A percentile compares a stretch with the other conserved stretches of the same genome.
phyloP scores from a whole-genome alignment of 306 rosid genomes.

The Inga oerstediana region DNA sequence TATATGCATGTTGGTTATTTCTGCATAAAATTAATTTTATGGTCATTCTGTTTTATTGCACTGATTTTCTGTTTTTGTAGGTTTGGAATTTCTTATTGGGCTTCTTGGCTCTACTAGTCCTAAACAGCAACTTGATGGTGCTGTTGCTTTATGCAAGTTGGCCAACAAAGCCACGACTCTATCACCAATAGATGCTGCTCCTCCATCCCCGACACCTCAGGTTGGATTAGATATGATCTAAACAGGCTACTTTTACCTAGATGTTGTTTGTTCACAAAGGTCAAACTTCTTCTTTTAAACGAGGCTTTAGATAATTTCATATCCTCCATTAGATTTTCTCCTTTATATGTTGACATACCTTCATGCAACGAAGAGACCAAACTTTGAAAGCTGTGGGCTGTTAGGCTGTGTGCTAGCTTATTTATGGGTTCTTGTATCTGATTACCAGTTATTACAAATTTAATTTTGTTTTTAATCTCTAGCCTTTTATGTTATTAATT shows the following conservation, averaged over 20 bases:
- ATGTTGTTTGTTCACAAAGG: neutral
- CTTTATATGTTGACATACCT: conserved; percentile 20
- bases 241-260: conserved; percentile 3
- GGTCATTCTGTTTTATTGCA: conserved; percentile 29
- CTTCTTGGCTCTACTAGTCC: conserved; percentile 71
- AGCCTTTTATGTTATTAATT: neutral
- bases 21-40: conserved; percentile 28
- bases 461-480: neutral
- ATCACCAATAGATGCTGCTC: conserved; percentile 93
- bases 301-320: neutral
- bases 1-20: conserved; percentile 28
- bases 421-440: conserved; percentile 7
- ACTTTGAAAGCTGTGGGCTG: neutral
- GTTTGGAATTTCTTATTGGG: conserved; percentile 89
- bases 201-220: conserved; percentile 98
- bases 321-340: neutral
- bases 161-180: conserved; percentile 78
- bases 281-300: neutral
- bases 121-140: conserved; percentile 95
- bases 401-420: neutral
- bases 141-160: conserved; percentile 83
- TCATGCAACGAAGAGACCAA: conserved; percentile 18
- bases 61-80: conserved; percentile 48
- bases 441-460: conserved; percentile 1
- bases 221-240: conserved; percentile 39